Percentiles rank a stretch among this genome's conserved stretches.
Evolutionary conservation across 345 rosid genomes (phyloP).

Genomic region (Mallotus nudiflorus): DNA sequence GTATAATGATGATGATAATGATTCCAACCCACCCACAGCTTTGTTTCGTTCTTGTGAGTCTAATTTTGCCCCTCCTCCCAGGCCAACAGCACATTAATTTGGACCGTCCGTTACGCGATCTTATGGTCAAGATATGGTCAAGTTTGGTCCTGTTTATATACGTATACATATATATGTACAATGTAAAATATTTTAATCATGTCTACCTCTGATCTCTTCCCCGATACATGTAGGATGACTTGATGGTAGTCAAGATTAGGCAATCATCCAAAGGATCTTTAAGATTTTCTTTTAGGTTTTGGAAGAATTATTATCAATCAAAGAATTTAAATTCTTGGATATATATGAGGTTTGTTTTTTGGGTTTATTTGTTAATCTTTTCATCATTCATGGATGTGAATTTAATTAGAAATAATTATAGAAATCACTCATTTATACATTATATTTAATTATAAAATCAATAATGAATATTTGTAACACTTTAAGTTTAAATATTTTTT

Average conservation of each 20-base stretch:
- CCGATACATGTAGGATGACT: background rate
- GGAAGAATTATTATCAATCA: constrained; percentile 27
- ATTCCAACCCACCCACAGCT: constrained; percentile 33
- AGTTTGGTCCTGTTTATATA: constrained; percentile 21
- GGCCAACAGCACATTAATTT: constrained; percentile 1
- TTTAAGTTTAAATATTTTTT: too few relatives aligned
- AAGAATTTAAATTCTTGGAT: constrained; percentile 13
- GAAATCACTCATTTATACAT: too few relatives aligned
- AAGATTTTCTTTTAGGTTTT: constrained; percentile 26
- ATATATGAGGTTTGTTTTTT: background rate
- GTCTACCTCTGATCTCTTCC: too few relatives aligned
- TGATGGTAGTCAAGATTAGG: constrained; percentile 38
- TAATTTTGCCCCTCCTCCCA: background rate
- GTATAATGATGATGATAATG: constrained; percentile 17
- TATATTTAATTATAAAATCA: too few relatives aligned
- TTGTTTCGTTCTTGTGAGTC: constrained; percentile 31
- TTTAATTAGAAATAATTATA: background rate
- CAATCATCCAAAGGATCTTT: constrained; percentile 31
- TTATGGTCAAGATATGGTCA: constrained; percentile 31
- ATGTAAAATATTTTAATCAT: too few relatives aligned
- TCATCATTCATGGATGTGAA: background rate
- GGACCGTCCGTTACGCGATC: constrained; percentile 28
- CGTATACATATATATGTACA: too few relatives aligned
- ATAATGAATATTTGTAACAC: too few relatives aligned
- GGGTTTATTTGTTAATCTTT: too few relatives aligned